Base-by-base conservation (phyloP, 169 alveolate species). In the Plasmodium sp. region DNA sequence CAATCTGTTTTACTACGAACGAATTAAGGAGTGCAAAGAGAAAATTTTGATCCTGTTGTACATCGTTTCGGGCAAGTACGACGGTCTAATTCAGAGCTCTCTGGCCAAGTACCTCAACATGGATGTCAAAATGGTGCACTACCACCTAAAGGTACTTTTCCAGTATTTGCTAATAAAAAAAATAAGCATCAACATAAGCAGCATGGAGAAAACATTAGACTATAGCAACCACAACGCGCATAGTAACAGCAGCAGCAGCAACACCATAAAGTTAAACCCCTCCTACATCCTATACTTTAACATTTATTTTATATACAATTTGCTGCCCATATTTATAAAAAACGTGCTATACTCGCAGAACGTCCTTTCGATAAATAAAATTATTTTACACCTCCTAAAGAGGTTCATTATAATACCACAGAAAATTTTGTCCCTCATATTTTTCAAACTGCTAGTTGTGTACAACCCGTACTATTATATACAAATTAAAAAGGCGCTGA, bases 11-110 rank as follows among this genome's bases (percentile, higher is more conserved):
- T 88, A 88, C 54, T 88, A 88, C 72, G 85, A 88, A 67, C 56
- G 94, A 79, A 88, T 88, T 45, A 88, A 80, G 80, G 94, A 88
- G 73, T 88, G 91, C 16, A 88, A 88, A 80, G 94, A 88, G 82
- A 88, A 88, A 88, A 88, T 88, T 4, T 88, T 88, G 67, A 79
- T 88, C 56, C 74, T 88, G 22, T 67, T 88, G 71, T 79, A 88
- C 33, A 62, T 88, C 10, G 31, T 88, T 39, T 88, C 94, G 33
- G 74, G 79, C 2, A 88, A 45, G 27, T 88, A 88, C 51, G 80
- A 88, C 83, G 94, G 94, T 12, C 12, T 45, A 12, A 77, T 88
- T 80, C 94, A 88, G 43, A 88, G 94, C 45, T 88, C 94, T 7
- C 82, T 88, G 36, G 81, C 91, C 0, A 88, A 80, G 36, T 73